phyloP scores from a whole-genome alignment of 257 asterid genomes.

The Misopates orontium region DNA sequence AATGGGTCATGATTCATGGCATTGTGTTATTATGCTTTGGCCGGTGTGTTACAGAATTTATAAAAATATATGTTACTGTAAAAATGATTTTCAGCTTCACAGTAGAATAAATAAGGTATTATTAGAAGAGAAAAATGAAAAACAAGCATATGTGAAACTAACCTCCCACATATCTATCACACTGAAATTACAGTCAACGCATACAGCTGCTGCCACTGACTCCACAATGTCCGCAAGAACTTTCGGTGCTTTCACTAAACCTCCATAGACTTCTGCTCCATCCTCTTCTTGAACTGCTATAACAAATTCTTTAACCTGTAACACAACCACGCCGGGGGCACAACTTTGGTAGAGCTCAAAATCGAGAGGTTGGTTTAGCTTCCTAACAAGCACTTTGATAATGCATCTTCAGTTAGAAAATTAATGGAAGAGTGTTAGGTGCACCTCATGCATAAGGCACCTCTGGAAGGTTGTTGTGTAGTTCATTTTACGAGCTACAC shows the following conservation, averaged over 20 bases:
- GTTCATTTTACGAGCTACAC: too few species aligned
- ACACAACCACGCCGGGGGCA: slow-evolving; percentile 22
- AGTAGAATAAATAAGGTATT: not conserved
- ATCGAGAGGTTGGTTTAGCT: slow-evolving; percentile 34
- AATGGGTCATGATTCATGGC: too few species aligned
- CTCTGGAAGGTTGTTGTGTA: too few species aligned
- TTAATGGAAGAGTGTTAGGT: too few species aligned
- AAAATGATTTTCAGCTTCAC: not conserved
- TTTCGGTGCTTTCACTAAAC: slow-evolving; percentile 75
- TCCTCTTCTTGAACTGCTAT: slow-evolving; percentile 48
- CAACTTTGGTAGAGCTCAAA: slow-evolving; percentile 35
- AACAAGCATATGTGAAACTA: slow-evolving; percentile 14
- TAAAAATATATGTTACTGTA: not conserved
- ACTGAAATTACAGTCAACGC: slow-evolving; percentile 40
- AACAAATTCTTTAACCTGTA: slow-evolving; percentile 69
- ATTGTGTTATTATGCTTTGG: too few species aligned
- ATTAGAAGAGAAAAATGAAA: not conserved
- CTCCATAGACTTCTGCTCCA: slow-evolving; percentile 61
- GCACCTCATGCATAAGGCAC: too few species aligned
- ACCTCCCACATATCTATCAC: slow-evolving; percentile 51
- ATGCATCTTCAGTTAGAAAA: not conserved
- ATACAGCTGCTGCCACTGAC: slow-evolving; percentile 72
- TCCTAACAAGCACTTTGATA: slow-evolving; percentile 33
- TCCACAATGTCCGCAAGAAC: slow-evolving; percentile 86
- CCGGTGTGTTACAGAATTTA: not conserved